These are phyloP conservation scores for Candida orba DNA, from an alignment of 805 yeast genomes.

Conservation along the genomic window DNA sequence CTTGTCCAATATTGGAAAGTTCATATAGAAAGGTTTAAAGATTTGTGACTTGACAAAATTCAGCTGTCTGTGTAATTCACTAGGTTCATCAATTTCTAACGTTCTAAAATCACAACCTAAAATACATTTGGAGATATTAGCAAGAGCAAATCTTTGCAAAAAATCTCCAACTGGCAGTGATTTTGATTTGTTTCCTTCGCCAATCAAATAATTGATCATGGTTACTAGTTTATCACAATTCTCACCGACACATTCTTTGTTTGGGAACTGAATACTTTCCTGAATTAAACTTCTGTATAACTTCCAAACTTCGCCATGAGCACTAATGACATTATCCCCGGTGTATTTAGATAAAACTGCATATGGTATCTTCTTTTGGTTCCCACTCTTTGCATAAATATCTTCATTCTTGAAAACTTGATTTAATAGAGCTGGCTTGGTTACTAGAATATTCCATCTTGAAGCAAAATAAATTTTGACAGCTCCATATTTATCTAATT, in stretches of 20 bases:
- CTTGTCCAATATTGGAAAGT: constrained; percentile 47
- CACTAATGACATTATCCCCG: constrained; percentile 55
- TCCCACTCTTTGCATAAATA: constrained; percentile 51
- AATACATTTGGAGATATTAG: constrained; percentile 42
- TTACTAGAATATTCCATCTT: constrained; percentile 51
- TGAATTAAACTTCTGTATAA: constrained; percentile 38
- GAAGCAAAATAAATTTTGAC: constrained; percentile 55
- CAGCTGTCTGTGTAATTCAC: constrained; percentile 33
- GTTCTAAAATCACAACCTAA: constrained; percentile 43
- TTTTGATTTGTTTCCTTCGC: constrained; percentile 1
- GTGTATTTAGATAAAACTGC: constrained; percentile 48
- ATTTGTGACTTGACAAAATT: constrained; percentile 42
- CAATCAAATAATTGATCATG: constrained; percentile 19
- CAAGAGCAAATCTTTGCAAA: constrained; percentile 41
- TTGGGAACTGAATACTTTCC: constrained; percentile 44
- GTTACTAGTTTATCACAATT: constrained; percentile 32
- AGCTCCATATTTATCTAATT: constrained; percentile 46
- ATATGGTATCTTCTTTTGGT: constrained; percentile 49
- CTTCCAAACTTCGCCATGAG: constrained; percentile 48
- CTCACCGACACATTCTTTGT: constrained; percentile 28
- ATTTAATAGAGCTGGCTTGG: constrained; percentile 38
- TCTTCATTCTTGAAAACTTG: constrained; percentile 43
- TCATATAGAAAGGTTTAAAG: constrained; percentile 46
- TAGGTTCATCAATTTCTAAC: constrained; percentile 23
- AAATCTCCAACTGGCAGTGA: constrained; percentile 29